phyloP scores from a whole-genome alignment of 1,284 basidiomycete species.

The Macrocybe sp. region DNA sequence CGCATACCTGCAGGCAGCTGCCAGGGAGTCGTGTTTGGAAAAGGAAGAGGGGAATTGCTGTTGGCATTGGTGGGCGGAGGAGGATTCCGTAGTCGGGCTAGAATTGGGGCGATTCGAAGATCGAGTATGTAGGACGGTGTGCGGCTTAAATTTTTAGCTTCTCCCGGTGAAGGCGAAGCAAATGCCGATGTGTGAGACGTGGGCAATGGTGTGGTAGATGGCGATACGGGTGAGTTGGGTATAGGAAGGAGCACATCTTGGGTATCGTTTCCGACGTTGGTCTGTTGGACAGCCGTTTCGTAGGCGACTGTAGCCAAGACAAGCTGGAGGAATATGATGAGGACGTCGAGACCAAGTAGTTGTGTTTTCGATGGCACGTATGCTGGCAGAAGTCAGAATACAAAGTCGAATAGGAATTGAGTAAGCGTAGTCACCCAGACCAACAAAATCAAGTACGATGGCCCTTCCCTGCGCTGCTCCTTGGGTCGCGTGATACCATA shows the following conservation, averaged over 20 bases:
- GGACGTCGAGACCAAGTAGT: slow-evolving; percentile 58
- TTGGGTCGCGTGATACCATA: slow-evolving; percentile 55
- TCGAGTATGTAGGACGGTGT: slow-evolving; percentile 49
- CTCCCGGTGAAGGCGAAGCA: slow-evolving; percentile 9
- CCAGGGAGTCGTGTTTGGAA: slow-evolving; percentile 57
- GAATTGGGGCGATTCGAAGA: slow-evolving; percentile 46
- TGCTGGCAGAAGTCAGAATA: slow-evolving; percentile 31
- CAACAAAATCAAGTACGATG: slow-evolving; percentile 71
- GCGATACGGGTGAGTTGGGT: slow-evolving; percentile 14
- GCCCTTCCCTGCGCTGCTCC: slow-evolving; percentile 48
- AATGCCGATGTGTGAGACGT: slow-evolving; percentile 16
- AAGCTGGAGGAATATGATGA: slow-evolving; percentile 61
- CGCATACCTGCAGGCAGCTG: slow-evolving; percentile 46
- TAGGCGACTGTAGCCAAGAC: slow-evolving; percentile 62
- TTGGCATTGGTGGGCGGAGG: slow-evolving; percentile 31
- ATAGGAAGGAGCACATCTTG: slow-evolving; percentile 29
- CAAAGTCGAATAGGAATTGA: background rate
- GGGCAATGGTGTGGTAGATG: slow-evolving; percentile 18
- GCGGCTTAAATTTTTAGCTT: slow-evolving; percentile 15
- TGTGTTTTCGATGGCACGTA: slow-evolving; percentile 56
- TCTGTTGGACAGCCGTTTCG: slow-evolving; percentile 43
- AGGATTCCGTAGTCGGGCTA: slow-evolving; percentile 51
- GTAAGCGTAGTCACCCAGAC: slow-evolving; percentile 43
- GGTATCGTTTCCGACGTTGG: slow-evolving; percentile 21
- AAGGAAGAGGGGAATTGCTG: slow-evolving; percentile 41